A percentile compares a stretch with the other conserved stretches of the same genome.
These are phyloP conservation scores for Exophiala sp. DNA, from an alignment of 2,329 filamentous ascomycete genomes.

Conservation along the genomic window DNA sequence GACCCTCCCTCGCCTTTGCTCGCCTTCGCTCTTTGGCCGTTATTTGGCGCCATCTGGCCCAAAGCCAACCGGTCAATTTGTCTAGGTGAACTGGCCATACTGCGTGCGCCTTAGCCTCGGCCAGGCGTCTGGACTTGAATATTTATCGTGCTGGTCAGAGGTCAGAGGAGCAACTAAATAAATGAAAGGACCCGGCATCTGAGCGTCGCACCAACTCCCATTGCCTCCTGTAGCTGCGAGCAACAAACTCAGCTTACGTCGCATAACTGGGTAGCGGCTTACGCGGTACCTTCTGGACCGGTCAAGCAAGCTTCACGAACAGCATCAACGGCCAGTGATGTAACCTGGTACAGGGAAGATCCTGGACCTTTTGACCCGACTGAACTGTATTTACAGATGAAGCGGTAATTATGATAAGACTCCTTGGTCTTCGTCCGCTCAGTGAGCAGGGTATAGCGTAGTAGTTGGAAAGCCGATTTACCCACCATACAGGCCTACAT, in stretches of 20 bases:
- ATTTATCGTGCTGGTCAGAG: too few species aligned
- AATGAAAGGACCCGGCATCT: too few species aligned
- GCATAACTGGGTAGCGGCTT: not conserved
- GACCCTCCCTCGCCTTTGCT: slow-evolving; percentile 11
- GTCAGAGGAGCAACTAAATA: too few species aligned
- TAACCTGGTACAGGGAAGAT: not conserved
- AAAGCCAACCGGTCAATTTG: not conserved
- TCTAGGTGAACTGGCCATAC: not conserved
- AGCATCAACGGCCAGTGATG: not conserved
- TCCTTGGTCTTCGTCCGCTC: too few species aligned
- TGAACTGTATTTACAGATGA: too few species aligned
- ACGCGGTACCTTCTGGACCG: not conserved
- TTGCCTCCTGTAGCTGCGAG: not conserved
- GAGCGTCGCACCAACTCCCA: not conserved
- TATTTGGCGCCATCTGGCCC: slow-evolving; percentile 1
- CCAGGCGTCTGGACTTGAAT: not conserved
- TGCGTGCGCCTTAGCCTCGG: not conserved
- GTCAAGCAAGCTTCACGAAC: not conserved
- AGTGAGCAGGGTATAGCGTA: too few species aligned
- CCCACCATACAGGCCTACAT: not conserved
- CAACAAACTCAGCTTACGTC: too few species aligned
- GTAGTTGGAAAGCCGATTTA: not conserved
- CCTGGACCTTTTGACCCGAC: not conserved
- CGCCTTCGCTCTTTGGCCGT: not conserved
- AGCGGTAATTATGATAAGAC: too few species aligned